Evolutionary conservation across 2,329 filamentous ascomycete species (phyloP), one percentile per base, ranked within the genome.

Genomic region (Aspergillus ruber): DNA sequence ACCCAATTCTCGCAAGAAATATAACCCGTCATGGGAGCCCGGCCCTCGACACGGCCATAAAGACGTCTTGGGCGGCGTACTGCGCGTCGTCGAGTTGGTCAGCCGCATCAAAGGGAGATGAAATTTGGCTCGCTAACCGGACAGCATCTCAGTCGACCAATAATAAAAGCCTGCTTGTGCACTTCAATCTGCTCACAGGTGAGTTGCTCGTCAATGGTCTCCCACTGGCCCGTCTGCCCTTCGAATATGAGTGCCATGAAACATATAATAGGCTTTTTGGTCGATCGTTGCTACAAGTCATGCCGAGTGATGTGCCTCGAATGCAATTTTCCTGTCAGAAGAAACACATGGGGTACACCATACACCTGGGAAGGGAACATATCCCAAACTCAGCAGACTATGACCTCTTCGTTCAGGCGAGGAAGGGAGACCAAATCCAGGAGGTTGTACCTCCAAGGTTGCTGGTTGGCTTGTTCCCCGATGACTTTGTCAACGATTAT

Each of bases 401-500:
- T 0, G 64, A 70, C 2, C 49, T 76, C 0, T 46, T 71, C 1
- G 56, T 78, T 4, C 58, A 57, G 4, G 61, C 59, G 1, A 21
- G 42, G 15, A 53, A 45, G 18, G 49, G 54, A 1, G 35, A 38
- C 3, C 46, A 50, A 8, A 38, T 45, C 1, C 60, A 58, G 42
- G 64, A 71, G 44, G 58, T 67, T 20, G 49, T 73, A 12, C 61
- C 66, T 0, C 49, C 53, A 6, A 53, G 55, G n/a, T 44, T 60
- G 18, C 57, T 72, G 6, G 15, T 33, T 2, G 50, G 43, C 9
- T 55, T 61, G 23, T 55, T 72, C 6, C 69, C 68, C 10, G 46
- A 50, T 0, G 41, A 51, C 0, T 71, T 80, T 6, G 52, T 74
- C 1, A 40, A 70, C 1, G 51, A 69, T 0, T 72, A 66, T 45